Base-by-base conservation (phyloP, 2,329 filamentous ascomycete genomes). In the Macrophomina tecta region DNA sequence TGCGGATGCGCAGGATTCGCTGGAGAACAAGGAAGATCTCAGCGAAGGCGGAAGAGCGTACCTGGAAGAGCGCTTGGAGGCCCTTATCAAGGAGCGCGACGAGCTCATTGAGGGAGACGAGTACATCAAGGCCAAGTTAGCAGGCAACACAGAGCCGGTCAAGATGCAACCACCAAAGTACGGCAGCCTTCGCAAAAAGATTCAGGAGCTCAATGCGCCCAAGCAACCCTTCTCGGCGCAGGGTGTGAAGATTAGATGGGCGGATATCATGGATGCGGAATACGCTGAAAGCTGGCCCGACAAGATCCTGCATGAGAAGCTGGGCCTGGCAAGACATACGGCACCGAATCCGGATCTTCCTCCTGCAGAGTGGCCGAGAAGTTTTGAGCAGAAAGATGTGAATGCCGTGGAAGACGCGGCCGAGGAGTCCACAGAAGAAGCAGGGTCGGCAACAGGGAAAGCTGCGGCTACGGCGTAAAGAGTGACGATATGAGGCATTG, bases 201-300 rank as follows among this genome's bases (percentile, higher is more conserved):
- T 61, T 5, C 42, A 40, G 14, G n/a, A 60, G 46, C 14, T 30
- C 6, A 5, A 52, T 42, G 8, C 4, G 3, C 14, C 30, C 4
- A 23, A 36, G 55, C 69, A 61, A 14, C 72, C 72, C 12, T 77
- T 74, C 61, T 70, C 71, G 11, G 69, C 75, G 5, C 66, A 74
- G 4, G 72, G 70, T 36, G 70, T 79, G 2, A 68, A 64, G 14
- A 70, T 79, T 30, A 68, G 70, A 30, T 80, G 78, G 78, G 72
- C 73, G 5, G 73, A 80, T 52, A 63, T 77, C 12, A 66, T 70
- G 28, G 77, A 80, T 63, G 74, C 73, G 12, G 67, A 76, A 23
- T 75, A 74, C 34, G 71, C 67, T 23, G 32, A 53, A 32, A 36
- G 38, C 3, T 73, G 72, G 72, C 72, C 70, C 7, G 36, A 61